These are phyloP conservation scores for Apiotrichum laibachii DNA, from an alignment of 1,284 basidiomycete genomes.

Conservation along the genomic window DNA sequence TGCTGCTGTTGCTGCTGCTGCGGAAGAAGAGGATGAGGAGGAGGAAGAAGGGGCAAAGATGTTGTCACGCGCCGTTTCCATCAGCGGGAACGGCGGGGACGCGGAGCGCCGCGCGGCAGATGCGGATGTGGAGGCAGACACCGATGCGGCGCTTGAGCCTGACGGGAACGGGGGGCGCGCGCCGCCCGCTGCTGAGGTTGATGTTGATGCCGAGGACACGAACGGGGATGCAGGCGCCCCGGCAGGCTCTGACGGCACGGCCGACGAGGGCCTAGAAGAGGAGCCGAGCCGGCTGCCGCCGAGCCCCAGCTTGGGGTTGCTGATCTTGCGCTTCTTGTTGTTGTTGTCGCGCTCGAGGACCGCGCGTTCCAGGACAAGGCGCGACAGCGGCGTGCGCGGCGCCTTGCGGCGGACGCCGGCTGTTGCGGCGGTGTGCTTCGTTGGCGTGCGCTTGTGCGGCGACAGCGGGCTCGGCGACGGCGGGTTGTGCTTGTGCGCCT, in stretches of 20 bases:
- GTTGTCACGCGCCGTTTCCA: no score
- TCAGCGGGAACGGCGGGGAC: no score
- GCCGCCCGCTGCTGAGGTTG: not conserved
- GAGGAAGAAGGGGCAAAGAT: no score
- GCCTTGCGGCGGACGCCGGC: conserved; percentile 13
- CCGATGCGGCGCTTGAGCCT: no score
- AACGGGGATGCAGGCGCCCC: not conserved
- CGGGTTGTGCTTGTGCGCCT: conserved; percentile 19
- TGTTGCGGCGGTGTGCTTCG: not conserved
- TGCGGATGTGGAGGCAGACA: not conserved
- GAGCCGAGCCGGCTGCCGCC: not conserved
- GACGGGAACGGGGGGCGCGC: no score
- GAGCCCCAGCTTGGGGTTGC: not conserved
- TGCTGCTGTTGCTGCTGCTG: not conserved
- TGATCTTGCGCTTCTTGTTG: not conserved
- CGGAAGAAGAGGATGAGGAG: no score
- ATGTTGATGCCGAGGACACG: not conserved
- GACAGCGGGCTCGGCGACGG: conserved; percentile 41
- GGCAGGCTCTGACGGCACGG: no score
- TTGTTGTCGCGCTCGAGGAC: conserved; percentile 1
- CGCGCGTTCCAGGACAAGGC: conserved; percentile 40
- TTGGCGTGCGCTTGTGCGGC: conserved; percentile 24
- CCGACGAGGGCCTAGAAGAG: not conserved
- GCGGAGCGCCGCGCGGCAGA: not conserved
- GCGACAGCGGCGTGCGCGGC: conserved; percentile 37